These are phyloP conservation scores for Epichloe glyceriae DNA, from an alignment of 2,329 filamentous ascomycete genomes.

Conservation along the genomic window DNA sequence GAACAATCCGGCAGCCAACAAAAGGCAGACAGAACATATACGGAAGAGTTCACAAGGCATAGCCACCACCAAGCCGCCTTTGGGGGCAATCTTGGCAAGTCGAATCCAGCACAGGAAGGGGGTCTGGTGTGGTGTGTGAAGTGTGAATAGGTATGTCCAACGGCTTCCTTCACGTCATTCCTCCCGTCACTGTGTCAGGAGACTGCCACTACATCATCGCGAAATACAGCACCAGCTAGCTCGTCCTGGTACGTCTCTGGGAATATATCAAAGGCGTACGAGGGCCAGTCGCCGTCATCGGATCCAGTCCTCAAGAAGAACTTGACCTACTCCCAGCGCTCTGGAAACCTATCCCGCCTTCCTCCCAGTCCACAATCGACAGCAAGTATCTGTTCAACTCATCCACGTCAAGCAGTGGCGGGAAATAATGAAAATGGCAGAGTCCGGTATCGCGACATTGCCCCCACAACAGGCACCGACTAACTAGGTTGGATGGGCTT, in stretches of 20 bases:
- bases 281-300: background rate
- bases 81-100: background rate
- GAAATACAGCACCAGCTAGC: background rate
- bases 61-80: background rate
- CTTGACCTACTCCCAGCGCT: constrained; percentile 4
- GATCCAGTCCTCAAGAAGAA: background rate
- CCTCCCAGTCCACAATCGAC: constrained; percentile 1
- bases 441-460: background rate
- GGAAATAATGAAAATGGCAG: background rate
- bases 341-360: constrained; percentile 3
- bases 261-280: background rate
- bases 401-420: background rate
- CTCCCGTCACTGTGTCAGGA: background rate
- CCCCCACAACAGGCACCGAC: background rate
- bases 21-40: background rate
- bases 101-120: background rate
- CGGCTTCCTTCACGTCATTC: too few relatives aligned
- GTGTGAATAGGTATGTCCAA: too few relatives aligned
- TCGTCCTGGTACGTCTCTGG: background rate
- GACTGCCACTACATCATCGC: constrained; percentile 1
- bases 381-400: background rate
- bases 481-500: background rate
- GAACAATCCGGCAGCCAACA: background rate
- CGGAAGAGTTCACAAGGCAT: background rate
- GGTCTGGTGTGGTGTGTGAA: background rate